These are phyloP conservation scores for Leccinum boreale DNA, from an alignment of 768 basidiomycete genomes.

Conservation along the genomic window DNA sequence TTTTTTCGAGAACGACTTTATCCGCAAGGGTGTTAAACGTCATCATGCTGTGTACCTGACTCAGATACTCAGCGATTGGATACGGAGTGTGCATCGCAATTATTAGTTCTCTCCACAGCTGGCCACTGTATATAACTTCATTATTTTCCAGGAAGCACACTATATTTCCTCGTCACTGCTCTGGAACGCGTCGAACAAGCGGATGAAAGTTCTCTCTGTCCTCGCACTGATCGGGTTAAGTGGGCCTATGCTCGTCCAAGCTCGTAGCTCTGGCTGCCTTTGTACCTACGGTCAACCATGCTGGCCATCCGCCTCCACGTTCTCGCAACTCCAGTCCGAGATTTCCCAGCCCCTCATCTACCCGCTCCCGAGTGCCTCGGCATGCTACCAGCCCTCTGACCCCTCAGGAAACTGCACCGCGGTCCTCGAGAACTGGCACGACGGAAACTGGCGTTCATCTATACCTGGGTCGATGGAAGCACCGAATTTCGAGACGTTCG, in stretches of 20 bases:
- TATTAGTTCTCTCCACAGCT: too few species aligned
- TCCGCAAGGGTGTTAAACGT: not conserved
- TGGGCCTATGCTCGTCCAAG: not conserved
- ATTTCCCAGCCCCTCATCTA: conserved; percentile 17
- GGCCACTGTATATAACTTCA: not conserved
- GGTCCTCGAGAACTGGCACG: conserved; percentile 23
- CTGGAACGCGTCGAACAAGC: not conserved
- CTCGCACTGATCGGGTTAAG: not conserved
- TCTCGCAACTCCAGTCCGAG: conserved; percentile 13
- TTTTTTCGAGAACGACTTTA: too few species aligned
- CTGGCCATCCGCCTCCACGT: conserved; percentile 16
- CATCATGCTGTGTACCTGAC: not conserved
- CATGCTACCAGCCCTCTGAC: conserved; percentile 11
- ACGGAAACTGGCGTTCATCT: conserved; percentile 41
- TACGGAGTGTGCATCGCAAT: too few species aligned
- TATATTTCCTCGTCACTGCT: not conserved
- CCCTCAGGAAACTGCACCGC: conserved; percentile 38
- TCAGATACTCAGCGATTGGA: not conserved
- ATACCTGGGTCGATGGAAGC: conserved; percentile 40
- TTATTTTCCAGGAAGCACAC: too few species aligned
- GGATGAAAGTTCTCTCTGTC: not conserved
- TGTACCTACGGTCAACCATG: conserved; percentile 18
- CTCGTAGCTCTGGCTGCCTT: conserved; percentile 7
- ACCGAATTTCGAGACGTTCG: conserved; percentile 33
- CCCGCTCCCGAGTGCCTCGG: conserved; percentile 16